Conservation (phyloP, 1,284 basidiomycete species). For the Butyriboletus regius region DNA sequence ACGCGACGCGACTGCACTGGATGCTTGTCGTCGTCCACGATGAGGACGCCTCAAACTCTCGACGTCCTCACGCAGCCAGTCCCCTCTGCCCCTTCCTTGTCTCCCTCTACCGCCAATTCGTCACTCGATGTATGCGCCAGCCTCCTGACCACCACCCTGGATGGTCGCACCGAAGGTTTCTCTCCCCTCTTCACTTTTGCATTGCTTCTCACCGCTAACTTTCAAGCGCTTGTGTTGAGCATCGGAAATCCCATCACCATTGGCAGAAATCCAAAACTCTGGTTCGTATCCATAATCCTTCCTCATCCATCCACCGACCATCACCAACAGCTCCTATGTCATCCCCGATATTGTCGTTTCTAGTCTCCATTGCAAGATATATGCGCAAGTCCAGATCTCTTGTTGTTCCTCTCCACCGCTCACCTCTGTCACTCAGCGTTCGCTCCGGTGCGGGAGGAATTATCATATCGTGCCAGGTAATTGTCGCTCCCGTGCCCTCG, state of each 20-base stretch:
- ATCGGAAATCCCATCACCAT: constrained; percentile 58
- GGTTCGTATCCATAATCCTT: constrained; percentile 32
- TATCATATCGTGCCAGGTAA: constrained; percentile 68
- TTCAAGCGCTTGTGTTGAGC: constrained; percentile 49
- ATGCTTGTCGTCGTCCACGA: constrained; percentile 10
- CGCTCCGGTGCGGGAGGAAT: constrained; percentile 62
- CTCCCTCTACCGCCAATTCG: constrained; percentile 4
- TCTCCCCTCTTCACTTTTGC: neutral
- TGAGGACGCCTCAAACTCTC: constrained; percentile 15
- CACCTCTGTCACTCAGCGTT: constrained; percentile 35
- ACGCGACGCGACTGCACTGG: constrained; percentile 8
- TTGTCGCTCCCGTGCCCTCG: neutral
- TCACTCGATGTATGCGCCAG: constrained; percentile 57
- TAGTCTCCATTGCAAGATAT: constrained; percentile 67
- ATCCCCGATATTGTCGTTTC: constrained; percentile 52
- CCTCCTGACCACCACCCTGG: constrained; percentile 47
- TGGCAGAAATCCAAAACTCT: constrained; percentile 54
- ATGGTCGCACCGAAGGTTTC: constrained; percentile 56
- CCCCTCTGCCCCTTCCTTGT: constrained; percentile 20
- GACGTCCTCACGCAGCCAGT: constrained; percentile 28
- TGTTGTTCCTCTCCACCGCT: neutral
- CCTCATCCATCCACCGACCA: constrained; percentile 2
- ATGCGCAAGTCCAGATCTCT: constrained; percentile 47
- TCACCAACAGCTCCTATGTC: constrained; percentile 41
- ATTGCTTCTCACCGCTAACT: constrained; percentile 15